Evolutionary conservation across 225 moss, liverwort and hornwort species (phyloP).

Genomic region (Neckera pumila): DNA sequence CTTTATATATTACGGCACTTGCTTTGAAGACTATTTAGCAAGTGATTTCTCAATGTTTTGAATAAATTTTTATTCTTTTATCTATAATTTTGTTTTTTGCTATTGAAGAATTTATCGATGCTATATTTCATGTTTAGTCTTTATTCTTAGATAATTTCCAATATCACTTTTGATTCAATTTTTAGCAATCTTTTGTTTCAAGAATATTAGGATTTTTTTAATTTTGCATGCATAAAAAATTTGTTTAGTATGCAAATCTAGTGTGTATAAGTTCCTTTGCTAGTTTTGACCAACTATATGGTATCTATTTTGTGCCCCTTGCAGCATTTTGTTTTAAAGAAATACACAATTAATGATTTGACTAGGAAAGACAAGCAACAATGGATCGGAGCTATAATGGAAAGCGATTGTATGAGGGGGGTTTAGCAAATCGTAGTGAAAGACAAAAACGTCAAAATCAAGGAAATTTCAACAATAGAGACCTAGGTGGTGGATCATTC

Average conservation of each 20-base stretch:
- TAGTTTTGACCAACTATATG: neutral
- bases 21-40: neutral
- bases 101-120: neutral
- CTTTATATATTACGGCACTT: neutral
- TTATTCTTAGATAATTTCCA: neutral
- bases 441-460: constrained; percentile 71
- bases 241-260: neutral
- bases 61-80: neutral
- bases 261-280: neutral
- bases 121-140: neutral
- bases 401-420: constrained; percentile 71
- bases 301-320: neutral
- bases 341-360: neutral
- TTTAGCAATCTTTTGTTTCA: neutral
- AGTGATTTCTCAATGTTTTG: neutral
- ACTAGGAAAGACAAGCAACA: neutral
- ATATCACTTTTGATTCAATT: neutral
- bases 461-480: constrained; percentile 1
- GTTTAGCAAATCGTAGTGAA: constrained; percentile 39
- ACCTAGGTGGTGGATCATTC: neutral
- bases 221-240: neutral
- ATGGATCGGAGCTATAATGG: constrained; percentile 64
- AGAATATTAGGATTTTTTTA: neutral
- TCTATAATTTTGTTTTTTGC: neutral
- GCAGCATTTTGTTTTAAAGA: neutral